Evolutionary conservation across 2,329 filamentous ascomycete genomes (phyloP).

Genomic region (Penicillium sp.): DNA sequence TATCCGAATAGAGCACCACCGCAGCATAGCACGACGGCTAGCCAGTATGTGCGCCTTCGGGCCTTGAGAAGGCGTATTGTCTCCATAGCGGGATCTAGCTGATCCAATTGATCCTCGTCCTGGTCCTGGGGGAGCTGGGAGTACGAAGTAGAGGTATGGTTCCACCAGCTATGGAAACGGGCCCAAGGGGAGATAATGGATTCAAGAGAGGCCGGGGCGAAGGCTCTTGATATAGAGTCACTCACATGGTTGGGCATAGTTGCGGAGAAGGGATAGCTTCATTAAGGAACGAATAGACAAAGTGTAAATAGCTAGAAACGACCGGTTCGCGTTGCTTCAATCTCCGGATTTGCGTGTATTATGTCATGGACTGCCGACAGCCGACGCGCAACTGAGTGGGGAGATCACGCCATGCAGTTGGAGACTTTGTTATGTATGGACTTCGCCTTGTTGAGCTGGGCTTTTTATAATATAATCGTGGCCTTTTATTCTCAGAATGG

Average conservation of each 20-base stretch:
- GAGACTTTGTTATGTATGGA: no score
- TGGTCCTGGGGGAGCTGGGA: constrained; percentile 15
- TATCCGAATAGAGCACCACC: constrained; percentile 47
- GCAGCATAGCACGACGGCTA: constrained; percentile 50
- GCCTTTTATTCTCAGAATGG: not conserved
- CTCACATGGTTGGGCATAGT: constrained; percentile 13
- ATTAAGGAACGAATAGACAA: not conserved
- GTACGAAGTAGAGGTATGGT: constrained; percentile 8
- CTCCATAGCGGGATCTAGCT: constrained; percentile 9
- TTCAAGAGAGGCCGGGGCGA: constrained; percentile 9
- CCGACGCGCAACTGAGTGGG: constrained; percentile 10
- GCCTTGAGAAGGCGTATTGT: constrained; percentile 25
- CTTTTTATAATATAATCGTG: not conserved
- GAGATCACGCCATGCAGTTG: constrained; percentile 10
- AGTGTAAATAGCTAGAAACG: not conserved
- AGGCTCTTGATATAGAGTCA: constrained; percentile 10
- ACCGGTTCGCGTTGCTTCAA: constrained; percentile 3
- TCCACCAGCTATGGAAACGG: constrained; percentile 14
- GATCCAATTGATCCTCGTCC: constrained; percentile 5
- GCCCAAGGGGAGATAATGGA: constrained; percentile 6
- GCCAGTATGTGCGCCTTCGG: constrained; percentile 49
- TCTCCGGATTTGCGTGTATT: constrained; percentile 10
- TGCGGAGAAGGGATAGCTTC: constrained; percentile 1
- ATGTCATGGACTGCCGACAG: constrained; percentile 19
- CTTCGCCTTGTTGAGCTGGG: no score